Evolutionary conservation across 768 basidiomycete genomes (phyloP).

Genomic region (Mycena polygramma): DNA sequence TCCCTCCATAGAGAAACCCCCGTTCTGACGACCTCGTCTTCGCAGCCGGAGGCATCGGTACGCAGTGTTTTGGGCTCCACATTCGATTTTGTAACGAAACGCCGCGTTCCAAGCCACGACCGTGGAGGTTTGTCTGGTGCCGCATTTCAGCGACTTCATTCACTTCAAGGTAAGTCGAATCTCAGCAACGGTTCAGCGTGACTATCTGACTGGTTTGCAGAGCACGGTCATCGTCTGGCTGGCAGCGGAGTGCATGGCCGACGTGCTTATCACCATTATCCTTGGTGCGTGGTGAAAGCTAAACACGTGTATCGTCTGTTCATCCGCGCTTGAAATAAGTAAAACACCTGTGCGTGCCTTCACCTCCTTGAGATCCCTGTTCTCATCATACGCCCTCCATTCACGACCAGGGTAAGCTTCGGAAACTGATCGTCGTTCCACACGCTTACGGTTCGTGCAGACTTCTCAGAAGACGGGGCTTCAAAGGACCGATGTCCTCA

Average conservation of each 20-base stretch:
- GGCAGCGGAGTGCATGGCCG: constrained; percentile 49
- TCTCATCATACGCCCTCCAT: neutral
- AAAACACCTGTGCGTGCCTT: neutral
- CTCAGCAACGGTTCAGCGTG: too few relatives aligned
- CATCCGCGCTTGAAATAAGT: neutral
- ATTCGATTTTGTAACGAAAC: neutral
- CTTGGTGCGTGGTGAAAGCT: constrained; percentile 18
- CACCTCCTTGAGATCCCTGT: neutral
- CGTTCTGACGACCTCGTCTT: neutral
- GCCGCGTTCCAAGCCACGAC: constrained; percentile 35
- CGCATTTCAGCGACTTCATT: constrained; percentile 39
- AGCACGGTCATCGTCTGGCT: constrained; percentile 51
- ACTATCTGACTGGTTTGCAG: constrained; percentile 15
- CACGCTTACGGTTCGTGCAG: neutral
- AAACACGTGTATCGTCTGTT: neutral
- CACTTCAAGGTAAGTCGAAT: constrained; percentile 21
- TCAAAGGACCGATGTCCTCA: constrained; percentile 48
- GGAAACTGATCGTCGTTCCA: too few relatives aligned
- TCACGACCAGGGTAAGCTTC: neutral
- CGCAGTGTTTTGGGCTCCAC: constrained; percentile 8
- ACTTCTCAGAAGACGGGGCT: constrained; percentile 52
- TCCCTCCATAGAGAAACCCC: neutral
- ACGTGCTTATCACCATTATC: constrained; percentile 52
- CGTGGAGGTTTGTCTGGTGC: constrained; percentile 33
- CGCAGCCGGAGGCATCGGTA: constrained; percentile 29